Conservation (phyloP, 2,329 filamentous ascomycete species). For the Alternaria alternata region DNA sequence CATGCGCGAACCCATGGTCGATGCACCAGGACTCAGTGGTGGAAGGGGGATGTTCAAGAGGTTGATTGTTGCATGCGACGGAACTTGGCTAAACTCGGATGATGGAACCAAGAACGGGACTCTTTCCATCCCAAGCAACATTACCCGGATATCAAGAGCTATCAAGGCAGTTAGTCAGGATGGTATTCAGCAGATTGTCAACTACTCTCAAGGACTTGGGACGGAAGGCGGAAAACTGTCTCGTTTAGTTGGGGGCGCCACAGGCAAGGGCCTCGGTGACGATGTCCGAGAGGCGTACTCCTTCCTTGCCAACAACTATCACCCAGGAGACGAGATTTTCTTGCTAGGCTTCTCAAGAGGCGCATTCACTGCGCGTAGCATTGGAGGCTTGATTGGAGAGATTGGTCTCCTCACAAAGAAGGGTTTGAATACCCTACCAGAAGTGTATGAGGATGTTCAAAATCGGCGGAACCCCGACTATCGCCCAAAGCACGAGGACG, state of each 20-base stretch:
- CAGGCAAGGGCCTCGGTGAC: constrained; percentile 57
- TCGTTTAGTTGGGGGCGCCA: constrained; percentile 52
- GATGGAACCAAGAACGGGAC: constrained; percentile 55
- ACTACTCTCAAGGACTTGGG: constrained; percentile 61
- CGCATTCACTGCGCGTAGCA: constrained; percentile 55
- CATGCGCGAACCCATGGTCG: constrained; percentile 30
- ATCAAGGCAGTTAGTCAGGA: constrained; percentile 58
- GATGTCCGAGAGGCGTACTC: constrained; percentile 60
- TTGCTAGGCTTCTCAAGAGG: constrained; percentile 58
- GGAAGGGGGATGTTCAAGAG: constrained; percentile 52
- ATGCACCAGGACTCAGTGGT: constrained; percentile 45
- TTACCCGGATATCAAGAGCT: constrained; percentile 59
- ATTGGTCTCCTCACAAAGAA: constrained; percentile 60
- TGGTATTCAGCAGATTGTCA: constrained; percentile 60
- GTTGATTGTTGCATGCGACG: constrained; percentile 52
- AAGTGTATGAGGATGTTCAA: constrained; percentile 58
- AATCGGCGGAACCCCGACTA: constrained; percentile 56
- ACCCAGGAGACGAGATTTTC: constrained; percentile 60
- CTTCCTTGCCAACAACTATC: constrained; percentile 63
- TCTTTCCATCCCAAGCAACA: constrained; percentile 58
- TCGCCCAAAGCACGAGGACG: constrained; percentile 54
- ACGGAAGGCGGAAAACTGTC: constrained; percentile 54
- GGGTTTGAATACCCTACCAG: constrained; percentile 55
- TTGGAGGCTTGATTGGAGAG: constrained; percentile 55
- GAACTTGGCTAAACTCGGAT: constrained; percentile 61